Percentiles rank a stretch among this genome's conserved stretches.
Conservation (phyloP, 2,329 filamentous ascomycete species). For the Dactylellina leptospora region DNA sequence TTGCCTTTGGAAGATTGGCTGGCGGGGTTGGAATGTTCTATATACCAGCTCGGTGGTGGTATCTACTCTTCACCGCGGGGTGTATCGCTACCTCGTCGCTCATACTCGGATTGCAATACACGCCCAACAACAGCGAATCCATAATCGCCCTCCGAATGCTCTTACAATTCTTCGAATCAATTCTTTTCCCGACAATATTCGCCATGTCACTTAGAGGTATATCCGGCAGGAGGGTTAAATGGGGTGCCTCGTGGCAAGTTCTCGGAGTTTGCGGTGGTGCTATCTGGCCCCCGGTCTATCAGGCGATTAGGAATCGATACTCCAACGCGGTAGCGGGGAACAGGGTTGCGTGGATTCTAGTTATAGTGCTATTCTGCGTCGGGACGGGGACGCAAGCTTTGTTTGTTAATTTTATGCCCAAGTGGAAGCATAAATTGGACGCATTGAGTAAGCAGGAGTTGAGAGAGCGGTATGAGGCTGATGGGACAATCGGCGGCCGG, state of each 20-base stretch:
- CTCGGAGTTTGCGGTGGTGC: conserved; percentile 77
- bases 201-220: conserved; percentile 79
- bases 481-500: conserved; percentile 43
- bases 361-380: conserved; percentile 21
- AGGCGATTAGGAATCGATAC: conserved; percentile 41
- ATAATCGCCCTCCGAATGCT: conserved; percentile 70
- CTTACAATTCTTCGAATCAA: conserved; percentile 82
- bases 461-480: conserved; percentile 29
- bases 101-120: conserved; percentile 45
- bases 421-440: conserved; percentile 39
- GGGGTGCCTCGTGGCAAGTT: conserved; percentile 77
- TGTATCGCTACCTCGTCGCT: conserved; percentile 69
- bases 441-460: conserved; percentile 42
- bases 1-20: conserved; percentile 76
- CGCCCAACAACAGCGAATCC: conserved; percentile 64
- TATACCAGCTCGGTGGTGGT: conserved; percentile 73
- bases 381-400: conserved; percentile 27
- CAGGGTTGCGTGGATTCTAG: conserved; percentile 23
- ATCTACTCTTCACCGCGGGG: conserved; percentile 72
- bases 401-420: conserved; percentile 41
- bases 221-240: conserved; percentile 75
- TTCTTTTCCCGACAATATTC: conserved; percentile 83
- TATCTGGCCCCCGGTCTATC: conserved; percentile 67
- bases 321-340: conserved; percentile 7
- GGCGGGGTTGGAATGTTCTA: conserved; percentile 74